Conservation (phyloP, 2,329 filamentous ascomycete genomes). For the Colletotrichum cereale region DNA sequence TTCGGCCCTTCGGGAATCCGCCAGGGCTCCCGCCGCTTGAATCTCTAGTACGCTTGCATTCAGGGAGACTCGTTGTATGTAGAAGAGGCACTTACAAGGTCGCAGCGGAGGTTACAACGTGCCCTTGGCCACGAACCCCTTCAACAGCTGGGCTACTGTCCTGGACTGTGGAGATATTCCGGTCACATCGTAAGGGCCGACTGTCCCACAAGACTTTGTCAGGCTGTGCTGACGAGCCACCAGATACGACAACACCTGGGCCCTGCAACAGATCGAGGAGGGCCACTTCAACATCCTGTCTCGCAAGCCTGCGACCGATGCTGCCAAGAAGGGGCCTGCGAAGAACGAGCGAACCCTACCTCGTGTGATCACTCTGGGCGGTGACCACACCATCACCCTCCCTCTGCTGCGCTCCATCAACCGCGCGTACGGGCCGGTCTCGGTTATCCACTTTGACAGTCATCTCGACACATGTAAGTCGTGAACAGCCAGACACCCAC, state of each 20-base stretch:
- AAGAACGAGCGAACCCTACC: conserved; percentile 82
- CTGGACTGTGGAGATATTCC: conserved; percentile 88
- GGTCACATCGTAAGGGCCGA: conserved; percentile 77
- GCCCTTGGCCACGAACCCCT: conserved; percentile 82
- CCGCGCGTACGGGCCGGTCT: conserved; percentile 70
- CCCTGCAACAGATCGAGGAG: conserved; percentile 86
- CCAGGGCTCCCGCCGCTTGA: conserved; percentile 86
- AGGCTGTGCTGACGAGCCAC: conserved; percentile 10
- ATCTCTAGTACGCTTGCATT: conserved; percentile 78
- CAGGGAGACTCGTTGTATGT: conserved; percentile 44
- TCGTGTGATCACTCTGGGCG: conserved; percentile 81
- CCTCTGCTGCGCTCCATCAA: conserved; percentile 71
- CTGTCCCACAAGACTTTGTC: too few relatives aligned
- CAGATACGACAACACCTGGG: conserved; percentile 86
- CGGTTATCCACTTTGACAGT: conserved; percentile 73
- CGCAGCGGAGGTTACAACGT: conserved; percentile 89
- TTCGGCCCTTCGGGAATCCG: conserved; percentile 89
- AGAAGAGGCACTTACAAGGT: conserved; percentile 48
- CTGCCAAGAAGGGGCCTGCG: conserved; percentile 74
- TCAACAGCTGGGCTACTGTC: conserved; percentile 83
- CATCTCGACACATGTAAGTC: conserved; percentile 75
- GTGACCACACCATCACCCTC: conserved; percentile 73
- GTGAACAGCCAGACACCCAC: conserved; percentile 36
- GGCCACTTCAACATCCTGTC: conserved; percentile 83
- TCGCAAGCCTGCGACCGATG: conserved; percentile 76